Base-by-base conservation (phyloP, 73 alveolate genomes). In the Halteria grandinella region DNA sequence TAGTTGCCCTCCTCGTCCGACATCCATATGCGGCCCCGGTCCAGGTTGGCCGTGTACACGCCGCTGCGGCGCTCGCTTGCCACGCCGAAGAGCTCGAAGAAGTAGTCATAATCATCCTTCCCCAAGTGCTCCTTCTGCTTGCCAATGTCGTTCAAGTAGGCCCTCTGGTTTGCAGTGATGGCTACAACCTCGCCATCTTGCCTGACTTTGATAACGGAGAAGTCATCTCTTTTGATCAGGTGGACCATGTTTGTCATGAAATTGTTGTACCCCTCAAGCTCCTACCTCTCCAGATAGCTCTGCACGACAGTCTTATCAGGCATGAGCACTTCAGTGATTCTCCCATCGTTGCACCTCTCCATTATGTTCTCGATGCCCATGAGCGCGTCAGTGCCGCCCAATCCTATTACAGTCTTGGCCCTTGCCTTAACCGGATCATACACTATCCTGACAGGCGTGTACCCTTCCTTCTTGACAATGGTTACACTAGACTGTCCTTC, bases 311-410 rank as follows among this genome's bases (percentile, higher is more conserved):
- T 86, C 50, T 73, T 69, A 70, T 94, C 94, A 15, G 99, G 99
- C 34, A 94, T 89, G 39, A 74, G 66, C 1, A 91, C 85, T 62
- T 91, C 95, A 44, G 82, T 57, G 27, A 94, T 69, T 47, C 85
- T 70, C 0, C 99, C 99, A 69, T 91, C 91, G 80, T 85, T 71
- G n/a, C 96, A 51, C 69, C 99, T 83, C 71, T 88, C 92, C 96
- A 94, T 89, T 31, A 94, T 85, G 78, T 86, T 83, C 54, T 89
- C 97, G 41, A 85, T 52, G 1, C 99, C 99, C 87, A 94, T 86
- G 55, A 93, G 82, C 17, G 99, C 95, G 69, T 94, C 97, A 0
- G 97, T 87, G 41, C 97, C 91, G 6, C 99, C 99, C 12, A 93
- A 80, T 7, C 97, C 99, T 40, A 94, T 91, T 23, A 92, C 85